Evolutionary conservation across 805 yeast genomes (phyloP).

Genomic region (Gaillardinia entomophila): DNA sequence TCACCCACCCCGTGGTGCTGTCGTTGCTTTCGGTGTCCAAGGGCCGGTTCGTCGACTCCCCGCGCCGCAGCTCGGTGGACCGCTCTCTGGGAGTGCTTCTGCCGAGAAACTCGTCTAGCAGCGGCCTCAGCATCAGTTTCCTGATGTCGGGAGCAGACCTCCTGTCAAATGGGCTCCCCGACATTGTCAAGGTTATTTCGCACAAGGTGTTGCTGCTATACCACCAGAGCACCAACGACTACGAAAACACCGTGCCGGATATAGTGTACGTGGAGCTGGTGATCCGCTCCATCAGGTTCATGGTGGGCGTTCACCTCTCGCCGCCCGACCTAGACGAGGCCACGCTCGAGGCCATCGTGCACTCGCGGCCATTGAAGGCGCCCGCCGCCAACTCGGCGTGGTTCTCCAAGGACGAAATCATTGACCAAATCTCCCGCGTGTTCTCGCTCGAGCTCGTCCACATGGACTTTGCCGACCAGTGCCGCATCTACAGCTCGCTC

Average conservation of each 20-base stretch:
- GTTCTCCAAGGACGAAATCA: slow-evolving; percentile 36
- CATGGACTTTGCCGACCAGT: slow-evolving; percentile 42
- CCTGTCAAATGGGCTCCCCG: slow-evolving; percentile 22
- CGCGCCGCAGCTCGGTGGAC: slow-evolving; percentile 37
- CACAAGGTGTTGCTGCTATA: slow-evolving; percentile 23
- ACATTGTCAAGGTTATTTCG: slow-evolving; percentile 24
- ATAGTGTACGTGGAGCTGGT: slow-evolving; percentile 70
- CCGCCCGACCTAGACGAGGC: slow-evolving; percentile 34
- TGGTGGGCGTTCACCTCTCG: slow-evolving; percentile 46
- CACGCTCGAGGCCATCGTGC: slow-evolving; percentile 41
- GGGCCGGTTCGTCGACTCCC: slow-evolving; percentile 15
- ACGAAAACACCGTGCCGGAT: slow-evolving; percentile 78
- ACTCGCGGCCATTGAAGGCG: slow-evolving; percentile 20
- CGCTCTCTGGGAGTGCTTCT: slow-evolving; percentile 34
- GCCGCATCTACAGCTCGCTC: slow-evolving; percentile 58
- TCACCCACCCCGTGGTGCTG: slow-evolving; percentile 34
- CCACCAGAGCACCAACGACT: slow-evolving; percentile 44
- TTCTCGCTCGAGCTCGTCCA: slow-evolving; percentile 31
- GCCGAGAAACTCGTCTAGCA: slow-evolving; percentile 29
- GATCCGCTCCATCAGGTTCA: slow-evolving; percentile 56
- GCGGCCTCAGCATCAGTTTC: slow-evolving; percentile 16
- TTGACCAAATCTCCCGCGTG: slow-evolving; percentile 28
- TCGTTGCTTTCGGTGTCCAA: slow-evolving; percentile 27
- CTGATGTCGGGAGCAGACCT: slow-evolving; percentile 16
- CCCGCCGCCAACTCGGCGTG: slow-evolving; percentile 4